Conservation (phyloP, 2,329 filamentous ascomycete genomes). For the Tolypocladium cylindrosporum region DNA sequence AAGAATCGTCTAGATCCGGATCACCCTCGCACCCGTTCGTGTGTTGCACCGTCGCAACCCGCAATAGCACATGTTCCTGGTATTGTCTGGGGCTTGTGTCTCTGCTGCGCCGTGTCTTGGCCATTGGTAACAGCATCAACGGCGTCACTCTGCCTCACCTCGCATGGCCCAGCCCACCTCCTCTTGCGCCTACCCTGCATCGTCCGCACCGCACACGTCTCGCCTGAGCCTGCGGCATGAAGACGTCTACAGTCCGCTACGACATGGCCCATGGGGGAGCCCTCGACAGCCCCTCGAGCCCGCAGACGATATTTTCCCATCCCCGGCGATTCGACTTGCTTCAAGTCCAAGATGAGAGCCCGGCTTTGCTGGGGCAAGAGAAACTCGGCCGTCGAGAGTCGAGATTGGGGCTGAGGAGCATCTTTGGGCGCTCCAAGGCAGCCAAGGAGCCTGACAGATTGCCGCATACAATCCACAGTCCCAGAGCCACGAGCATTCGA, state of each 20-base stretch:
- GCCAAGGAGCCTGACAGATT: conserved; percentile 22
- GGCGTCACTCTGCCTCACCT: not conserved
- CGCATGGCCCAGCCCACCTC: not conserved
- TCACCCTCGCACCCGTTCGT: not conserved
- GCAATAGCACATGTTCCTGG: not conserved
- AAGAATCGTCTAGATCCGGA: not conserved
- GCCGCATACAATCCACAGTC: conserved; percentile 16
- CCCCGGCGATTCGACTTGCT: not conserved
- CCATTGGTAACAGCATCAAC: not conserved
- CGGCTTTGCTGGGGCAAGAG: conserved; percentile 9
- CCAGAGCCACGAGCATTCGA: conserved; percentile 29
- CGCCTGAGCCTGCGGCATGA: not conserved
- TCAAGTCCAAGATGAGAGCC: not conserved
- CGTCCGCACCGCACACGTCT: not conserved
- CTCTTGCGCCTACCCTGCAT: not conserved
- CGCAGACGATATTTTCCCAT: not conserved
- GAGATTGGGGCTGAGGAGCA: conserved; percentile 37
- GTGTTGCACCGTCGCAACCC: not conserved
- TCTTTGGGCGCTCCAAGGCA: conserved; percentile 38
- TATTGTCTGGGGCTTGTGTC: not conserved
- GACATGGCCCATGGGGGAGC: not conserved
- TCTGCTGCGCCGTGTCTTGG: not conserved
- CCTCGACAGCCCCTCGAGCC: not conserved
- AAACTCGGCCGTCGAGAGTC: conserved; percentile 39
- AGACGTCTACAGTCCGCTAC: not conserved